These are phyloP conservation scores for Salix purpurea DNA, from an alignment of 345 rosid species.

Conservation along the genomic window DNA sequence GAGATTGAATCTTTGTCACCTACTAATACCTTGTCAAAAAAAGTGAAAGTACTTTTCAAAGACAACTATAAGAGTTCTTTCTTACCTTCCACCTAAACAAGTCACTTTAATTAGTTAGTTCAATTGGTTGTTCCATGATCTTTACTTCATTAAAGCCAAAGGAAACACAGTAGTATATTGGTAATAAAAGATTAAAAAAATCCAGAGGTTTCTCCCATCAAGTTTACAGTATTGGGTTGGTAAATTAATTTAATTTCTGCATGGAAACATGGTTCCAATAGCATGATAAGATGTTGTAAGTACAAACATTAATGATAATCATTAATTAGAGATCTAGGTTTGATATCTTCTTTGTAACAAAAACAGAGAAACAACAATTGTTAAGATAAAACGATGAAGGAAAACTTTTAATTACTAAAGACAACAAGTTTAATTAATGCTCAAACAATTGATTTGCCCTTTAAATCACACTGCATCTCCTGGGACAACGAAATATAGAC, in stretches of 20 bases:
- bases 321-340: too few species aligned
- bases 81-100: background rate
- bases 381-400: background rate
- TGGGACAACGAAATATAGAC: background rate
- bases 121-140: background rate
- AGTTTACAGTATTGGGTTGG: background rate
- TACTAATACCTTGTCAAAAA: constrained; percentile 18
- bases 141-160: background rate
- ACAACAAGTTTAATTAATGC: background rate
- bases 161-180: background rate
- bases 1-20: constrained; percentile 14
- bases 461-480: background rate
- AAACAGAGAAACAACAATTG: background rate
- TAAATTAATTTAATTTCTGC: background rate
- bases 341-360: too few species aligned
- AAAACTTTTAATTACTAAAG: background rate
- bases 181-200: background rate
- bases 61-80: background rate
- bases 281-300: background rate
- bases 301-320: background rate
- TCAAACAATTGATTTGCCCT: background rate
- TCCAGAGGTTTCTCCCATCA: background rate
- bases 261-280: background rate
- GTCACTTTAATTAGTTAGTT: background rate
- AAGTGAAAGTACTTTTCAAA: constrained; percentile 9